Evolutionary conservation across 2,329 filamentous ascomycete genomes (phyloP), one percentile per base, ranked within the genome.

Genomic region (Triangularia setosa): DNA sequence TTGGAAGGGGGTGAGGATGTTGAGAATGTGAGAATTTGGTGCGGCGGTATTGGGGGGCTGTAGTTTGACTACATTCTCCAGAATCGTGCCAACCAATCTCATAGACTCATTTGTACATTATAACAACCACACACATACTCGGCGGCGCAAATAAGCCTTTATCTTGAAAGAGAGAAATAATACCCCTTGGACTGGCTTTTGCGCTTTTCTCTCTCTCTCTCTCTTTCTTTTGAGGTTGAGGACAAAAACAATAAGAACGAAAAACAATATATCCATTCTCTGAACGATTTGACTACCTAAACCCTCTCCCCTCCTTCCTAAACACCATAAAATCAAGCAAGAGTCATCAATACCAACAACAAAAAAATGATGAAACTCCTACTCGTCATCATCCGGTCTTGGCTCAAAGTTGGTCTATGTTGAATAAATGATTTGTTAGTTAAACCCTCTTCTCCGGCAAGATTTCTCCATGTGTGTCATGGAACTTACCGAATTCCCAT

Each of bases 401-500:
- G 88, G 85, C 73, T 90, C 84, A 68, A 90, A 91, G 69, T 90
- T 90, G 62, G 89, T 75, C 87, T 90, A 68, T 60, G 54, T 14
- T 2, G 30, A n/a, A n/a, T n/a, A n/a, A n/a, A n/a, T n/a, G n/a
- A n/a, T n/a, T n/a, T 44, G 44, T 68, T 64, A 68, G 65, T 40
- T 4, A 40, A 40, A n/a, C n/a, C 30, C 3, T 33, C 4, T 33
- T 12, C 30, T 33, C 9, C 30, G n/a, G n/a, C 30, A 12, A 12
- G 30, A 33, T 4, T 9, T 33, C 3, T 33, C 9, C 4, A 28
- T 4, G 27, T 12, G 14, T 33, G 30, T 4, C 14, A 12, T 8
- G 16, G n/a, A 79, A 79, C 86, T 77, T 80, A 93, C 91, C 74
- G 91, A 91, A 73, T 97, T 97, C 1, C 93, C 93, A 72, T 97